Conservation (phyloP, 805 yeast species). For the Starmera caribaea region DNA sequence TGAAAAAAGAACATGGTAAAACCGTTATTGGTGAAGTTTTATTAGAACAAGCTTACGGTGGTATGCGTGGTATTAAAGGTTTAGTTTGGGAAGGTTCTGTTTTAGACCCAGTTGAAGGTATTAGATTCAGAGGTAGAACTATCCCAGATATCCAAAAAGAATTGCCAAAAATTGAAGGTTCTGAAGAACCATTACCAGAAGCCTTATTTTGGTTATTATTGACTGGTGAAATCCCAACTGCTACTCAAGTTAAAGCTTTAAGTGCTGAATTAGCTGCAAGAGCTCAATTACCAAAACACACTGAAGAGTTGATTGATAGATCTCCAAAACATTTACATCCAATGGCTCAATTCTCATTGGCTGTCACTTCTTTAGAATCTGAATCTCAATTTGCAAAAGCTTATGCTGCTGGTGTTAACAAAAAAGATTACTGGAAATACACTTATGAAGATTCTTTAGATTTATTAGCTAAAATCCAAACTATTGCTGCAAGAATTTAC, state of each 20-base stretch:
- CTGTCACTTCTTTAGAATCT: slow-evolving; percentile 69
- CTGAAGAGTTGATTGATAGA: slow-evolving; percentile 59
- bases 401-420: slow-evolving; percentile 73
- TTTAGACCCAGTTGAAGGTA: slow-evolving; percentile 77
- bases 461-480: slow-evolving; percentile 73
- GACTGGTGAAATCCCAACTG: slow-evolving; percentile 79
- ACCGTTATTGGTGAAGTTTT: slow-evolving; percentile 61
- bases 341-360: slow-evolving; percentile 85
- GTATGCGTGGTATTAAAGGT: slow-evolving; percentile 84
- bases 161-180: slow-evolving; percentile 66
- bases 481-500: slow-evolving; percentile 75
- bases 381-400: slow-evolving; percentile 83
- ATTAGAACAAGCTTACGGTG: slow-evolving; percentile 81
- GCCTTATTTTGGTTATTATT: slow-evolving; percentile 73
- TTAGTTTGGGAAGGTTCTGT: slow-evolving; percentile 88
- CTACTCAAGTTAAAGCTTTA: slow-evolving; percentile 57
- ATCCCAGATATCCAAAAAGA: slow-evolving; percentile 69
- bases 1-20: slow-evolving; percentile 85
- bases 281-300: slow-evolving; percentile 70
- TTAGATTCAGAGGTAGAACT: slow-evolving; percentile 76
- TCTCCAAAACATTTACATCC: slow-evolving; percentile 74
- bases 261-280: slow-evolving; percentile 74
- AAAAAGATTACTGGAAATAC: slow-evolving; percentile 78
- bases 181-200: slow-evolving; percentile 65
- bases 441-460: slow-evolving; percentile 75